phyloP scores from a whole-genome alignment of 805 yeast genomes.

The Yamadazyma ubonensis region DNA sequence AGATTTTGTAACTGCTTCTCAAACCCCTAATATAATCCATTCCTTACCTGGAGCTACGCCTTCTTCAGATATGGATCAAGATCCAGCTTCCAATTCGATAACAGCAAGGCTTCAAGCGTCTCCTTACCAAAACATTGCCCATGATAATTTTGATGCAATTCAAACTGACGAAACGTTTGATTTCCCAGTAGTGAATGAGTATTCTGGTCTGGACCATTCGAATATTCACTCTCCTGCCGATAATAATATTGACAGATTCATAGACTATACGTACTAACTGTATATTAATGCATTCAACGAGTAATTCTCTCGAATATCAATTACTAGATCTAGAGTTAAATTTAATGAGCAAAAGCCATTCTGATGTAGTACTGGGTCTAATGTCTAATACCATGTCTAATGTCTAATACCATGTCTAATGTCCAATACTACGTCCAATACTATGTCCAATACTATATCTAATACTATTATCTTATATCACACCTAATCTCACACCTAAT shows the following conservation, averaged over 20 bases:
- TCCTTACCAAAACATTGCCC: slow-evolving; percentile 8
- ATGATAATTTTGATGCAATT: slow-evolving; percentile 11
- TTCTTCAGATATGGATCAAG: slow-evolving; percentile 8
- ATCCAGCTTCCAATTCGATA: slow-evolving; percentile 8
- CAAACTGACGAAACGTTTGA: slow-evolving; percentile 15
- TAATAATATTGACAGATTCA: slow-evolving; percentile 21
- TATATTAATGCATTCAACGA: neutral
- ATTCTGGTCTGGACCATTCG: slow-evolving; percentile 17
- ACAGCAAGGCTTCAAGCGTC: slow-evolving; percentile 6
- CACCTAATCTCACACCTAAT: too few relatives aligned
- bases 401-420: too few relatives aligned
- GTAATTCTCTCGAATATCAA: neutral
- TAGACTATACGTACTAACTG: slow-evolving; percentile 26
- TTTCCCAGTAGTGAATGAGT: slow-evolving; percentile 17
- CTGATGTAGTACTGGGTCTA: too few relatives aligned
- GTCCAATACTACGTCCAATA: too few relatives aligned
- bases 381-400: too few relatives aligned
- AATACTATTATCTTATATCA: too few relatives aligned
- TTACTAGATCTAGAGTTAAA: neutral
- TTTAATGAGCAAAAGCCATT: too few relatives aligned
- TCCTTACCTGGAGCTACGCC: slow-evolving; percentile 9
- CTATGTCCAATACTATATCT: too few relatives aligned
- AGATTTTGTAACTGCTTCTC: slow-evolving; percentile 21
- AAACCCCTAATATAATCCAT: slow-evolving; percentile 16
- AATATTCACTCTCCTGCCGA: slow-evolving; percentile 15